phyloP scores from a whole-genome alignment of 2,329 filamentous ascomycete genomes.

The Colletotrichum tanaceti region DNA sequence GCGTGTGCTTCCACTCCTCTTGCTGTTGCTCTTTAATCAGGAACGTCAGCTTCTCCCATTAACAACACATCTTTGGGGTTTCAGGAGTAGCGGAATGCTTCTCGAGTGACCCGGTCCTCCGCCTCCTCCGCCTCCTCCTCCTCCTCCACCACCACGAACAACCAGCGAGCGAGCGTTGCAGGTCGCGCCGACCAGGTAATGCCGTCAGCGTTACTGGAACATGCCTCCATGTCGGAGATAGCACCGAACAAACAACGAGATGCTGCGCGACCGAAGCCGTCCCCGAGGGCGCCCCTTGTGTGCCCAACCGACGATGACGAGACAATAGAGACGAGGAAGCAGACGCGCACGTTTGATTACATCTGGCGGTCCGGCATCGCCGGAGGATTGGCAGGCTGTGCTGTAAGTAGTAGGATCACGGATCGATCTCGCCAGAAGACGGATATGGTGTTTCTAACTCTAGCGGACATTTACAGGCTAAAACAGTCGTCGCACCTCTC shows the following conservation, averaged over 20 bases:
- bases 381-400: constrained; percentile 91
- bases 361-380: constrained; percentile 85
- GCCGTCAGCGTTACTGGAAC: constrained; percentile 65
- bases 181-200: constrained; percentile 55
- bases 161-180: constrained; percentile 24
- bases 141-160: neutral
- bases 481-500: constrained; percentile 93
- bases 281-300: constrained; percentile 52
- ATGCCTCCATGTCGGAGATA: constrained; percentile 69
- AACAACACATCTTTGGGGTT: neutral
- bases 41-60: neutral
- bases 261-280: constrained; percentile 41
- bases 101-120: neutral
- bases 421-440: constrained; percentile 14
- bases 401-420: constrained; percentile 72
- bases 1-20: constrained; percentile 3
- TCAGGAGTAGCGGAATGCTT: constrained; percentile 14
- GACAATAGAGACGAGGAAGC: constrained; percentile 58
- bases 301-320: constrained; percentile 64
- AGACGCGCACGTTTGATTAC: constrained; percentile 81
- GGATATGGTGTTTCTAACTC: constrained; percentile 3
- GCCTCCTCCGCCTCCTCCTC: neutral
- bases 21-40: neutral
- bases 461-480: constrained; percentile 71
- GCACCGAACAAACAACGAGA: constrained; percentile 51